Evolutionary conservation across 495 filamentous ascomycete species (phyloP).

Genomic region (Xylaria longipes): DNA sequence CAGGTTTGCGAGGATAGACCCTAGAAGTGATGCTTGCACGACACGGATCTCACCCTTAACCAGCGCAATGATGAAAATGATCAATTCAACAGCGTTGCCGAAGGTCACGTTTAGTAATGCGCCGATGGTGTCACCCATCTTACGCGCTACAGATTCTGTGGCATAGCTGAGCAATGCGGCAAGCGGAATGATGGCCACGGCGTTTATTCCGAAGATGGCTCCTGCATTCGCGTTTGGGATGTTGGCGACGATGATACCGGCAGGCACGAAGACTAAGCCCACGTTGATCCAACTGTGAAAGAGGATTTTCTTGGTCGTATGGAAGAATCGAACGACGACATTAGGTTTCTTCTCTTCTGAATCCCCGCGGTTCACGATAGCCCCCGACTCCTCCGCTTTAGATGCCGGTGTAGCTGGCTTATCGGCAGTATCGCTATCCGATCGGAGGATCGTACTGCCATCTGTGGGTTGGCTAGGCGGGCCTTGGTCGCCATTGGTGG

Average conservation of each 20-base stretch:
- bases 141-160: conserved; percentile 80
- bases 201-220: conserved; percentile 77
- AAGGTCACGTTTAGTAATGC: conserved; percentile 87
- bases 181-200: conserved; percentile 81
- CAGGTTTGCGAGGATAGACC: conserved; percentile 86
- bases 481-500: conserved; percentile 30
- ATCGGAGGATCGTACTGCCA: conserved; percentile 12
- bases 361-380: conserved; percentile 52
- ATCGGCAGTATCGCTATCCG: conserved; percentile 39
- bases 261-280: conserved; percentile 79
- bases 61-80: conserved; percentile 81
- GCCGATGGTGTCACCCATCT: conserved; percentile 80
- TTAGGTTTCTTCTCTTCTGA: conserved; percentile 49
- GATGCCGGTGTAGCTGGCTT: conserved; percentile 47
- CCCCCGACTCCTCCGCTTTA: conserved; percentile 62
- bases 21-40: conserved; percentile 86
- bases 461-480: conserved; percentile 22
- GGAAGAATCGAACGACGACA: conserved; percentile 55
- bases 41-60: conserved; percentile 83
- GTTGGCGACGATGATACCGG: conserved; percentile 72
- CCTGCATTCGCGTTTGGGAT: conserved; percentile 43
- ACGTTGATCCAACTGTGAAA: conserved; percentile 78
- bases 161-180: conserved; percentile 80
- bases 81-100: conserved; percentile 88
- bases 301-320: conserved; percentile 60